Conservation (phyloP, 2,329 filamentous ascomycete species). For the Talaromyces rugulosus region DNA sequence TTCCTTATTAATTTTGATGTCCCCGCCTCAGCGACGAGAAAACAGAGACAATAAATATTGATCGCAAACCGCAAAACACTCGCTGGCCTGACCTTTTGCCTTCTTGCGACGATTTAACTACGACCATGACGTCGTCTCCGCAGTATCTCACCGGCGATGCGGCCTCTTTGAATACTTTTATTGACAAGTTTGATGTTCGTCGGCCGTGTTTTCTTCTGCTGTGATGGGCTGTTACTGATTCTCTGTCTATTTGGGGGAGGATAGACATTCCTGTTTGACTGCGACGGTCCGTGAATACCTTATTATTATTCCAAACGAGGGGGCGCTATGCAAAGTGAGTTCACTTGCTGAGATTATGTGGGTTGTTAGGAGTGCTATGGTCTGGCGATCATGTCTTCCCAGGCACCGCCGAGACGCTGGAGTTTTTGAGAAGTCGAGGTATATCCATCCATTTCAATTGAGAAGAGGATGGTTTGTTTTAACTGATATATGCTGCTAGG, state of each 20-base stretch:
- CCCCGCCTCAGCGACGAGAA: not conserved
- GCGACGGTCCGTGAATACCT: conserved; percentile 67
- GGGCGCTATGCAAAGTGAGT: not conserved
- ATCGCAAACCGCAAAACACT: not conserved
- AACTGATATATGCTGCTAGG: conserved; percentile 46
- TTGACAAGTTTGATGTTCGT: conserved; percentile 88
- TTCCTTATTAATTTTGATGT: conserved; percentile 12
- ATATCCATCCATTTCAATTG: conserved; percentile 4
- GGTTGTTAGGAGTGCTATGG: conserved; percentile 78
- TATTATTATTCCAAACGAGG: not conserved
- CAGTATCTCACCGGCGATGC: conserved; percentile 74
- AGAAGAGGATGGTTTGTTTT: not conserved
- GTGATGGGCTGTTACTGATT: conserved; percentile 17
- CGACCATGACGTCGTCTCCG: conserved; percentile 20
- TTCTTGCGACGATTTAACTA: not conserved
- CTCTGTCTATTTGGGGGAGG: not conserved
- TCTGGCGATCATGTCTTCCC: conserved; percentile 88
- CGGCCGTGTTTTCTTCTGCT: not conserved
- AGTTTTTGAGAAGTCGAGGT: conserved; percentile 79
- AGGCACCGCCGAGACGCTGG: conserved; percentile 77
- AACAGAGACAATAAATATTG: not conserved
- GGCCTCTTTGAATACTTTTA: conserved; percentile 72
- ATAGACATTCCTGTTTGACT: conserved; percentile 91
- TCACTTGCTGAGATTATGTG: conserved; percentile 38
- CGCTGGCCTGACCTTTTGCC: not conserved